Evolutionary conservation across 2,329 filamentous ascomycete genomes (phyloP), one percentile per base, ranked within the genome.

Genomic region (Chaetomiaceae sp.): DNA sequence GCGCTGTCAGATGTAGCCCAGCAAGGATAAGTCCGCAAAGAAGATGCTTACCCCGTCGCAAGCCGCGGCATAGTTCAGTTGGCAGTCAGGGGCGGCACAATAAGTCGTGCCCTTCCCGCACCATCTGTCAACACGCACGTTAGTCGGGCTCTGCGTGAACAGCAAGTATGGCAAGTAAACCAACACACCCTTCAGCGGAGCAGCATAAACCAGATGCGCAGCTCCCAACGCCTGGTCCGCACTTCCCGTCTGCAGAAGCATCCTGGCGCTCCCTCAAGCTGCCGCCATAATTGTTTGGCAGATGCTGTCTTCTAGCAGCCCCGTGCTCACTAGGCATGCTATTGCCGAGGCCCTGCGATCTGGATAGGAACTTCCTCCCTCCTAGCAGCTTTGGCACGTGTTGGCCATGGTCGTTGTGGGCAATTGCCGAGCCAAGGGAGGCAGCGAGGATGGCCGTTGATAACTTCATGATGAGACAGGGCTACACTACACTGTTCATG

Each of bases 31-130:
- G 9, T 7, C 10, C n/a, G 3, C 23, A 6, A 9, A 31, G 5
- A n/a, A 12, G n/a, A 17, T 34, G 4, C 57, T 19, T 55, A 63
- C 61, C 9, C 76, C 81, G 56, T 84, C 81, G 57, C 82, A 86
- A 4, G 67, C 74, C 17, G 80, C 72, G n/a, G 79, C 79, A 57
- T 79, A 83, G 56, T 75, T 66, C 59, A 83, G 78, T 62, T 80
- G 73, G 61, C 82, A 86, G 47, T 81, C 75, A 2, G 82, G 82
- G 17, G 80, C 75, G 25, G 73, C 72, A 66, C 82, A 86, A 65
- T 82, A 81, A 2, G 77, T 73, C 10, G 63, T 63, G 4, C 69
- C 72, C n/a, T 64, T 71, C 44, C 79, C 80, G 55, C 79, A 83
- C 71, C 75, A 82, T 38, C 75, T 77, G 44, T 14, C 19, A 25